Conservation (phyloP, 2,329 filamentous ascomycete genomes). For the Taxawa tesnikishii region DNA sequence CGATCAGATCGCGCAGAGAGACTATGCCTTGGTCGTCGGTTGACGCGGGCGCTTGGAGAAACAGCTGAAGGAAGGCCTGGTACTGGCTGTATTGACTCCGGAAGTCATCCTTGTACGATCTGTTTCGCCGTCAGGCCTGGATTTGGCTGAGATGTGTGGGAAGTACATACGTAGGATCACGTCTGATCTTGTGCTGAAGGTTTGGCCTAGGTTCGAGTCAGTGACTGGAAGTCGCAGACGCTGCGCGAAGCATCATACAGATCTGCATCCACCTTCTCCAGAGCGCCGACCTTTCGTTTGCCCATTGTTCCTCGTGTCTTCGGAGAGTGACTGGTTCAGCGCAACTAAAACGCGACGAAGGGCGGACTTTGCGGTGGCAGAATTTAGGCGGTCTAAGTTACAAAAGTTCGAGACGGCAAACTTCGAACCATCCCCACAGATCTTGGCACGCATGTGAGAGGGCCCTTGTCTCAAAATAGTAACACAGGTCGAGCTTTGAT, state of each 20-base stretch:
- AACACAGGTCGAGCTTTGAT: too few species aligned
- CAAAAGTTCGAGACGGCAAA: too few species aligned
- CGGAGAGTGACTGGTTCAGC: too few species aligned
- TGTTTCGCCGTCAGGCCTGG: slow-evolving; percentile 18
- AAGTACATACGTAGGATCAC: slow-evolving; percentile 59
- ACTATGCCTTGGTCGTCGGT: slow-evolving; percentile 68
- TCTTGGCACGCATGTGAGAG: too few species aligned
- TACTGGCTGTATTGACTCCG: slow-evolving; percentile 82
- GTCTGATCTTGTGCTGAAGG: slow-evolving; percentile 81
- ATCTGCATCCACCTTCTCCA: slow-evolving; percentile 92
- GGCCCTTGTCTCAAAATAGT: too few species aligned
- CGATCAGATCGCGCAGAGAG: slow-evolving; percentile 80
- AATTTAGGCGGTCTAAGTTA: not conserved
- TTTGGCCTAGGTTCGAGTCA: slow-evolving; percentile 43
- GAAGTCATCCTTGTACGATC: slow-evolving; percentile 85
- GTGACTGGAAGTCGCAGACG: not conserved
- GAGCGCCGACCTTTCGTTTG: slow-evolving; percentile 79
- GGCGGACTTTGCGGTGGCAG: not conserved
- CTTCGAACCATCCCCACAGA: too few species aligned
- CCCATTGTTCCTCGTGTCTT: slow-evolving; percentile 50
- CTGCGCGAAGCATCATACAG: slow-evolving; percentile 46
- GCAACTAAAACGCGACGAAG: not conserved
- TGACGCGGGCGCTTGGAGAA: slow-evolving; percentile 69
- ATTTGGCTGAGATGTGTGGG: not conserved
- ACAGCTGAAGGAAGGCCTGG: slow-evolving; percentile 81